These are phyloP conservation scores for Theileria parva DNA, from an alignment of 169 alveolate genomes.

Conservation along the genomic window DNA sequence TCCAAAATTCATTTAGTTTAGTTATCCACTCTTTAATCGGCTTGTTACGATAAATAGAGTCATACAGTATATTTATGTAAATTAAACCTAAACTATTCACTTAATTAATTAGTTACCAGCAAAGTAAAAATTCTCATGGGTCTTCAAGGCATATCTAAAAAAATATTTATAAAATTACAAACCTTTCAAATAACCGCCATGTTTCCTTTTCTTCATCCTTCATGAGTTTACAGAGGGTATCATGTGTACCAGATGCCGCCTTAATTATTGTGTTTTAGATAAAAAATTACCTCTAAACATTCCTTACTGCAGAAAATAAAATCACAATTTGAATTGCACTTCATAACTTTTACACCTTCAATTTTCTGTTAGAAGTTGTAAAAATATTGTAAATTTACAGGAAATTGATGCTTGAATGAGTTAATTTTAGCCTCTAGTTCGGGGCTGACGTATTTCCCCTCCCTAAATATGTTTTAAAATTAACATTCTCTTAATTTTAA, in stretches of 20 bases:
- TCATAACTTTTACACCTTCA: not conserved
- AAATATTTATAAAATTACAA: not conserved
- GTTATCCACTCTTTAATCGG: conserved; percentile 10
- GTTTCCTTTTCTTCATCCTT: not conserved
- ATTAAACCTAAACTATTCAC: conserved; percentile 24
- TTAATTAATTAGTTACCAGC: conserved; percentile 27
- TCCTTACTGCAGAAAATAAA: conserved; percentile 27
- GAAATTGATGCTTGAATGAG: not conserved
- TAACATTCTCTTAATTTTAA: not conserved
- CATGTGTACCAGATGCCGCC: conserved; percentile 28
- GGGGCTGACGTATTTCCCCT: not conserved
- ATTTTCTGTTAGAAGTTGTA: not conserved
- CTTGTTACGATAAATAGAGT: not conserved
- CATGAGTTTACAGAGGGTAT: conserved; percentile 30
- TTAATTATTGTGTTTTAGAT: not conserved
- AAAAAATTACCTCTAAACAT: conserved; percentile 32
- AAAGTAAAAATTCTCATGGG: conserved; percentile 46
- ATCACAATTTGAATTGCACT: conserved; percentile 20
- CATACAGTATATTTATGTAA: conserved; percentile 24
- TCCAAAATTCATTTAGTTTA: conserved; percentile 25
- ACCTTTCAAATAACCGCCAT: conserved; percentile 52
- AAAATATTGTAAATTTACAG: conserved; percentile 12
- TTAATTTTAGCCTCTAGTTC: conserved; percentile 4
- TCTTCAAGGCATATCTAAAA: conserved; percentile 32
- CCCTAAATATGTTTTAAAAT: conserved; percentile 1